Evolutionary conservation across 2,329 filamentous ascomycete genomes (phyloP), one percentile per base, ranked within the genome.

Genomic region (Huntiella savannae): DNA sequence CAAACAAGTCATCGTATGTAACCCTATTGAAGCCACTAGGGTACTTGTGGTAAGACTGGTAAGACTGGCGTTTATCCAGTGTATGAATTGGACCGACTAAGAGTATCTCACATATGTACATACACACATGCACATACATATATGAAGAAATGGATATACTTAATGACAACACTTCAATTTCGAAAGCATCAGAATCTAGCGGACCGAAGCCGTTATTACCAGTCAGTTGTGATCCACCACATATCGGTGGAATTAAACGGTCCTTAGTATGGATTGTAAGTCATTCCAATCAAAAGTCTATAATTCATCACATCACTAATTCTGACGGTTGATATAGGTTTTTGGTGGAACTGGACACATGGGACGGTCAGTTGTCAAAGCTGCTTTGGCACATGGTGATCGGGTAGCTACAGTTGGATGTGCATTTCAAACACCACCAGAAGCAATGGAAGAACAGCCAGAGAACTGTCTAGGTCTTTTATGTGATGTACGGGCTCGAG

Each of bases 311-410:
- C 4, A n/a, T 12, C 15, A 36, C 4, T 11, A 10, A 19, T 34
- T 33, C 45, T 49, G 28, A 42, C 19, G 12, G 16, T n/a, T 5
- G 11, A 16, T 34, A 36, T 50, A 86, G 84, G 69, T 96, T 46
- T 98, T 95, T 62, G 91, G 91, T 42, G 87, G 85, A 42, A 95
- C 87, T n/a, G 91, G 91, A 47, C 91, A 98, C 57, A 93, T 96
- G 70, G 91, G 91, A 49, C 79, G 85, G 45, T 92, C 83, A 5
- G 74, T 96, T 15, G 83, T 88, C 50, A 88, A 91, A 56, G 77
- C 74, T 46, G 85, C 82, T 12, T 70, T 96, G 16, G 69, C 75
- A 12, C 81, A 85, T 54, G 80, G 81, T 54, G 91, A 98, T 59
- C 70, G 79, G 43, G 88, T 95, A 48, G 78, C 79, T 2, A 85